Percentiles rank a stretch among this genome's conserved stretches.
Evolutionary conservation across 768 basidiomycete species (phyloP).

Genomic region (Calvatia gigantea): DNA sequence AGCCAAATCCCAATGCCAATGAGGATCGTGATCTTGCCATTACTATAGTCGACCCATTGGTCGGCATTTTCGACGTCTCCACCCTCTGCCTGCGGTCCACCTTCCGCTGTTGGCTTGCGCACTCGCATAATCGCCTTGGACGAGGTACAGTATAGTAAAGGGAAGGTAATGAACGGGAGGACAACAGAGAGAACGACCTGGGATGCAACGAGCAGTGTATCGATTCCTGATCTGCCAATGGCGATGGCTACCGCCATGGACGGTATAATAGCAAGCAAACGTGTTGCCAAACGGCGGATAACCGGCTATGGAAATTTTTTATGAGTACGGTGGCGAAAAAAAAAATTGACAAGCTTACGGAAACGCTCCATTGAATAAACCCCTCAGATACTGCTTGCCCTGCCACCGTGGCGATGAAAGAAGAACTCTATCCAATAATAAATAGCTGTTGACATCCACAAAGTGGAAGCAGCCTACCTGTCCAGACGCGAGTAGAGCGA

Average conservation of each 20-base stretch:
- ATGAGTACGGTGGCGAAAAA: no score
- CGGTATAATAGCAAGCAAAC: constrained; percentile 78
- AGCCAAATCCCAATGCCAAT: constrained; percentile 62
- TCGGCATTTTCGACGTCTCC: constrained; percentile 21
- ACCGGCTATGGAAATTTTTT: constrained; percentile 55
- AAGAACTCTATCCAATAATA: constrained; percentile 54
- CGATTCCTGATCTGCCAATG: constrained; percentile 66
- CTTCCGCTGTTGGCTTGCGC: constrained; percentile 31
- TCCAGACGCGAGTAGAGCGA: constrained; percentile 81
- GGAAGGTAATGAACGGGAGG: constrained; percentile 83
- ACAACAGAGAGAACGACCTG: constrained; percentile 84
- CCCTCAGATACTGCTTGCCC: constrained; percentile 92
- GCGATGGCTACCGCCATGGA: constrained; percentile 75
- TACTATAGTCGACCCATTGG: constrained; percentile 62
- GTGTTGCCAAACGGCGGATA: constrained; percentile 78
- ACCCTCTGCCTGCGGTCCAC: background rate
- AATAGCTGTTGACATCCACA: background rate
- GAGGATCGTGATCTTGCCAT: constrained; percentile 42
- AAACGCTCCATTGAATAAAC: constrained; percentile 82
- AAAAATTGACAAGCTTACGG: constrained; percentile 38
- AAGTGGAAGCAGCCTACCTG: constrained; percentile 40
- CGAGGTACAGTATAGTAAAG: constrained; percentile 74
- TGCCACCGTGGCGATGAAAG: constrained; percentile 84
- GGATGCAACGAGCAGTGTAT: constrained; percentile 76
- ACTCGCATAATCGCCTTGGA: constrained; percentile 71